A percentile compares a stretch with the other conserved stretches of the same genome.
phyloP scores from a whole-genome alignment of 345 rosid species.

The Populus tremula region DNA sequence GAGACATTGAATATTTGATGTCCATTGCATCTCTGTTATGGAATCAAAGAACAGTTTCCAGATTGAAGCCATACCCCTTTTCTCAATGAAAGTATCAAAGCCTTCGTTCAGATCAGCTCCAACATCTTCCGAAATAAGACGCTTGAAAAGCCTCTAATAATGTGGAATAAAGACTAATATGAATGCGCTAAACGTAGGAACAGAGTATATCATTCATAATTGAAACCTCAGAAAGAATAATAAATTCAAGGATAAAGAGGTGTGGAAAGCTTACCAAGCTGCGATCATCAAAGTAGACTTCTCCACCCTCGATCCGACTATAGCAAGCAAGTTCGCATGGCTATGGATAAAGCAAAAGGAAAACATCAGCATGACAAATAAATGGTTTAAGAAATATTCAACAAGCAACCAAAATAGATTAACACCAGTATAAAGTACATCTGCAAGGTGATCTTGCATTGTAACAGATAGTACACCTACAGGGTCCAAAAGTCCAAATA shows the following conservation, averaged over 20 bases:
- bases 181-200: constrained; percentile 15
- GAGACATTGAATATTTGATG: neutral
- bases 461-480: too few relatives aligned
- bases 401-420: neutral
- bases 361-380: constrained; percentile 1
- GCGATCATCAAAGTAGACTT: constrained; percentile 72
- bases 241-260: neutral
- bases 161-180: constrained; percentile 13
- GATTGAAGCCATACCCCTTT: constrained; percentile 52
- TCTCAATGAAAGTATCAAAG: constrained; percentile 73
- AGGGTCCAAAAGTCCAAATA: too few relatives aligned
- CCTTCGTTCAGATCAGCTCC: constrained; percentile 96
- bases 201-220: neutral
- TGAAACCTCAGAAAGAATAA: constrained; percentile 13
- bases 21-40: neutral
- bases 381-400: neutral
- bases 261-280: constrained; percentile 59
- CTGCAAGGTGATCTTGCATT: neutral
- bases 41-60: neutral
- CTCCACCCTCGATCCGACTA: constrained; percentile 85
- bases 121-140: constrained; percentile 63
- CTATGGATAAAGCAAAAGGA: constrained; percentile 35
- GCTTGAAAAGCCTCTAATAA: constrained; percentile 83
- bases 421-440: neutral
- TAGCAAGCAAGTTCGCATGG: constrained; percentile 89